Evolutionary conservation across 768 basidiomycete species (phyloP).

Genomic region (Leccinum ochraceum): DNA sequence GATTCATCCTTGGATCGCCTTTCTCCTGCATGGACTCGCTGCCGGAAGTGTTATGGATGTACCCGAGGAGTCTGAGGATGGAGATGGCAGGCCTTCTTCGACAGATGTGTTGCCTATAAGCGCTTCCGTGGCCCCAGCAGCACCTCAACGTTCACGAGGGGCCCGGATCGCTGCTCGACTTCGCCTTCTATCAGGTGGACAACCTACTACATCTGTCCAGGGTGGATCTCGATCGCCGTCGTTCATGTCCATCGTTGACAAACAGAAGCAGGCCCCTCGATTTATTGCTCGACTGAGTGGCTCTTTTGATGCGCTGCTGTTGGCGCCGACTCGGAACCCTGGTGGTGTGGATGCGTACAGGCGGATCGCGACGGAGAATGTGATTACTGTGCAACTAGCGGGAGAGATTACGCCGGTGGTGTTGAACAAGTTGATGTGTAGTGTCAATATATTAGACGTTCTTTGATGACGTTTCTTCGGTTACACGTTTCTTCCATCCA

Average conservation of each 20-base stretch:
- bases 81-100: not conserved
- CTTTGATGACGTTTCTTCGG: not conserved
- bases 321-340: not conserved
- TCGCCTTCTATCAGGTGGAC: slow-evolving; percentile 5
- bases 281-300: not conserved
- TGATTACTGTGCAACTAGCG: slow-evolving; percentile 9
- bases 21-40: not conserved
- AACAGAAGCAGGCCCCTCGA: not conserved
- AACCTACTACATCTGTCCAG: not conserved
- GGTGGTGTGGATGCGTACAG: slow-evolving; percentile 3
- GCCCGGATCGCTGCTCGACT: not conserved
- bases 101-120: not conserved
- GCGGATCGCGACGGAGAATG: slow-evolving; percentile 15
- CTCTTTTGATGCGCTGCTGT: not conserved
- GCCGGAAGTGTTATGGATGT: not conserved
- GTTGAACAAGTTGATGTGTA: not conserved
- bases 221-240: not conserved
- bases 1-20: not conserved
- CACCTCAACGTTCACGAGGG: not conserved
- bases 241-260: not conserved
- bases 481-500: too few relatives aligned
- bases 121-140: too few relatives aligned
- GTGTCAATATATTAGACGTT: not conserved
- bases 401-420: not conserved
- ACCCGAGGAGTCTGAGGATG: not conserved